Evolutionary conservation across 1,139 yeast species (phyloP).

Genomic region (Candida sp.): DNA sequence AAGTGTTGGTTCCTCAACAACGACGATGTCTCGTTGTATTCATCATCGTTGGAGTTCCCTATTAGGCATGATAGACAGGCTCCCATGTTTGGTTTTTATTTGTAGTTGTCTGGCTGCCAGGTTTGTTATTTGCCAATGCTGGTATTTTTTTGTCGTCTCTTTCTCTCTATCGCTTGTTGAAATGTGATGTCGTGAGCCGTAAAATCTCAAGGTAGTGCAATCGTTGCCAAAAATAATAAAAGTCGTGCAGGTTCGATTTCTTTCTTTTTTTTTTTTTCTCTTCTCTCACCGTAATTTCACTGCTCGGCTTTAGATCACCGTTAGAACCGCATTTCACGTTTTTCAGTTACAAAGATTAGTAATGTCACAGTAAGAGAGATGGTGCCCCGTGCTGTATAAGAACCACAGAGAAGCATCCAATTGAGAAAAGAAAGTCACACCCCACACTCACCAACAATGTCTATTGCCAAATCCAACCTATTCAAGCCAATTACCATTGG

Average conservation of each 20-base stretch:
- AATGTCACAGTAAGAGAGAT: too few relatives aligned
- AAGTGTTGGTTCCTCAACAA: constrained; percentile 28
- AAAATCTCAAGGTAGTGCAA: not conserved
- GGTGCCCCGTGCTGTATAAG: not conserved
- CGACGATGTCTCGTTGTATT: constrained; percentile 41
- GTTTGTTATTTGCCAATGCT: too few relatives aligned
- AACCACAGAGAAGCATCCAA: too few relatives aligned
- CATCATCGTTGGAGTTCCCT: constrained; percentile 40
- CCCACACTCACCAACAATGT: constrained; percentile 8
- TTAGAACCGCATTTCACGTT: too few relatives aligned
- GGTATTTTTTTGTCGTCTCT: not conserved
- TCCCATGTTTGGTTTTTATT: constrained; percentile 38
- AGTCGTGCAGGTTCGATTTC: too few relatives aligned
- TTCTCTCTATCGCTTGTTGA: not conserved
- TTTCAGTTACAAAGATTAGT: too few relatives aligned
- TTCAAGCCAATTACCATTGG: constrained; percentile 56
- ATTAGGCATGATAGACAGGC: constrained; percentile 52
- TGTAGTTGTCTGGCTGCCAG: not conserved
- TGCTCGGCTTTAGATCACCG: too few relatives aligned
- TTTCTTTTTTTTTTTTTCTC: too few relatives aligned
- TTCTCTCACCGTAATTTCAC: too few relatives aligned
- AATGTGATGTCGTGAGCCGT: not conserved
- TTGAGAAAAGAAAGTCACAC: too few relatives aligned
- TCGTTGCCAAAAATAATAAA: not conserved
- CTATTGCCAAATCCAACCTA: constrained; percentile 26